Evolutionary conservation across 2,329 filamentous ascomycete species (phyloP).

Genomic region (Albophoma yamanashiensis): DNA sequence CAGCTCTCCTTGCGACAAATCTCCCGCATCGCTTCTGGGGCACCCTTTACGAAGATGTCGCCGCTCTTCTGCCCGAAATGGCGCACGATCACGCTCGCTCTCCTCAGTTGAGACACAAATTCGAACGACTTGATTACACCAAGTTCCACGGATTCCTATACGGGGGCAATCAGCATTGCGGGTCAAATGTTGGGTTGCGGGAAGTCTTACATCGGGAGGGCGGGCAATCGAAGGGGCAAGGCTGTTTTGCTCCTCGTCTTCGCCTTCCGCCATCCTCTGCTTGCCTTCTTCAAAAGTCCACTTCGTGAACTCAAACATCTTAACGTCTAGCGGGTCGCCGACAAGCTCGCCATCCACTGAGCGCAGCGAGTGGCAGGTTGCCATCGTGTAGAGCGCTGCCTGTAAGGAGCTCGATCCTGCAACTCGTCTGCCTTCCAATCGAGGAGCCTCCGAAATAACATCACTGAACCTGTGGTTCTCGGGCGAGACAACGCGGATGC

Average conservation of each 20-base stretch:
- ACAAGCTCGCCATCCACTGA: constrained; percentile 81
- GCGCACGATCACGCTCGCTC: constrained; percentile 86
- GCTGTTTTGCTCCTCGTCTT: constrained; percentile 64
- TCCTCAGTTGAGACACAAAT: constrained; percentile 83
- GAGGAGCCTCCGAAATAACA: constrained; percentile 48
- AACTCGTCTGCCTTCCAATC: not conserved
- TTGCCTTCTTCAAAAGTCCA: constrained; percentile 90
- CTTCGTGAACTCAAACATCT: constrained; percentile 95
- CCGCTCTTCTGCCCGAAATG: constrained; percentile 78
- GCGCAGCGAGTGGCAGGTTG: constrained; percentile 87
- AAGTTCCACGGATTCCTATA: constrained; percentile 58
- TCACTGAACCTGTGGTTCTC: constrained; percentile 59
- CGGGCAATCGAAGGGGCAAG: constrained; percentile 82
- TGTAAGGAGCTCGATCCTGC: constrained; percentile 21
- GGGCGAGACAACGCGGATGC: constrained; percentile 66
- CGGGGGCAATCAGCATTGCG: constrained; percentile 9
- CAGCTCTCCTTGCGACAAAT: constrained; percentile 78
- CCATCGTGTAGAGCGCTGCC: constrained; percentile 85
- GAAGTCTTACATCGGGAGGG: constrained; percentile 47
- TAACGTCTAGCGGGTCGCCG: constrained; percentile 88
- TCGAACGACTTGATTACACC: constrained; percentile 89
- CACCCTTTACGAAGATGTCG: constrained; percentile 89
- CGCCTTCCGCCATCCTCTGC: constrained; percentile 50
- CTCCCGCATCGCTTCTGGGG: constrained; percentile 90
- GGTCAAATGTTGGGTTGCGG: not conserved